These are phyloP conservation scores for Tricholoma terreum DNA, from an alignment of 768 basidiomycete genomes.

Conservation along the genomic window DNA sequence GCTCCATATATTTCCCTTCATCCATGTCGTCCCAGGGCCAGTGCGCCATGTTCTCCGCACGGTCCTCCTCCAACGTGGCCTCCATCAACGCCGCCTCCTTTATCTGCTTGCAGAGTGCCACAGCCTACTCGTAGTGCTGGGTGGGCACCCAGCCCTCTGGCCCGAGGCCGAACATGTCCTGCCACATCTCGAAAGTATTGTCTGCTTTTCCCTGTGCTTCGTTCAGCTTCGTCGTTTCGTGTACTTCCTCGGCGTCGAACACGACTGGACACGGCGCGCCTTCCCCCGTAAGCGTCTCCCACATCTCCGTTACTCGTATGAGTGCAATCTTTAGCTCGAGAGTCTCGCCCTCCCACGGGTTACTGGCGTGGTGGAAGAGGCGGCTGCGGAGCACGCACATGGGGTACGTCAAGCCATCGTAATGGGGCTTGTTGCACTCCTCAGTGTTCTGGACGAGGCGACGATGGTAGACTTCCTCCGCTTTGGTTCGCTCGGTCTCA, in stretches of 20 bases:
- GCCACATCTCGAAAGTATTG: constrained; percentile 24
- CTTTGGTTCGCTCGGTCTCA: constrained; percentile 30
- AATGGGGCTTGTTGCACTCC: constrained; percentile 44
- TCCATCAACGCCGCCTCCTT: constrained; percentile 33
- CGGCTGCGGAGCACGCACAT: constrained; percentile 32
- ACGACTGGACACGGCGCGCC: constrained; percentile 41
- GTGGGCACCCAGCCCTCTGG: constrained; percentile 43
- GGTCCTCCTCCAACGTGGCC: constrained; percentile 32
- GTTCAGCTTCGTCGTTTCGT: constrained; percentile 37
- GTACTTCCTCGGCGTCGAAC: constrained; percentile 45
- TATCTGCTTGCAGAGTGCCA: constrained; percentile 28
- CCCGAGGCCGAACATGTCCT: constrained; percentile 30
- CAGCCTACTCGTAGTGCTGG: constrained; percentile 38
- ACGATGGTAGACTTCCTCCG: constrained; percentile 36
- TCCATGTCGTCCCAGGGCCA: too few relatives aligned
- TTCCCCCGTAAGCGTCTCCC: constrained; percentile 39
- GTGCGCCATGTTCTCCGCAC: constrained; percentile 34
- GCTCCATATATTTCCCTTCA: too few relatives aligned
- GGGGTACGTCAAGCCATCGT: constrained; percentile 37
- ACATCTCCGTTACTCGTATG: constrained; percentile 40
- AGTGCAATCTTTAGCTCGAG: constrained; percentile 43
- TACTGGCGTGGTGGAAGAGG: constrained; percentile 43
- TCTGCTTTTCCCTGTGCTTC: constrained; percentile 28
- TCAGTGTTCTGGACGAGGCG: constrained; percentile 45
- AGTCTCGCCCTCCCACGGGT: constrained; percentile 51